phyloP scores from a whole-genome alignment of 2,329 filamentous ascomycete genomes.

The Xylariaceae sp. region DNA sequence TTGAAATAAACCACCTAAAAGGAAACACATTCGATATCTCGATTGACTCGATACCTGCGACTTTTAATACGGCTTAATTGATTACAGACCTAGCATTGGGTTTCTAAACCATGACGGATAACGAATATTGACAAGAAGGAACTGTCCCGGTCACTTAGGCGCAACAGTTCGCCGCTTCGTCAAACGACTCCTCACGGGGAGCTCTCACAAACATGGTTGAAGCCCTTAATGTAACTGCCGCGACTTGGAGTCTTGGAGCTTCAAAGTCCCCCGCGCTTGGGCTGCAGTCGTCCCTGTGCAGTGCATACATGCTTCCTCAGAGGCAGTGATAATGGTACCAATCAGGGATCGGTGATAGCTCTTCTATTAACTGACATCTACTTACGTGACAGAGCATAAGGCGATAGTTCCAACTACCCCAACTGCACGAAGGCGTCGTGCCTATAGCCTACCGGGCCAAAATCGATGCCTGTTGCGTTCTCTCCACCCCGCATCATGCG shows the following conservation, averaged over 20 bases:
- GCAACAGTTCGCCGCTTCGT: too few relatives aligned
- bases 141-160: too few relatives aligned
- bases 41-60: too few relatives aligned
- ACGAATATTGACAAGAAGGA: too few relatives aligned
- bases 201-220: too few relatives aligned
- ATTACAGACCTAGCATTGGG: too few relatives aligned
- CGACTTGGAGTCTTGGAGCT: constrained; percentile 15
- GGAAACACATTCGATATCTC: too few relatives aligned
- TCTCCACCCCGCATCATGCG: constrained; percentile 58
- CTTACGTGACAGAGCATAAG: not conserved
- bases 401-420: not conserved
- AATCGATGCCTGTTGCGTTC: constrained; percentile 46
- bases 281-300: not conserved
- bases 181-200: too few relatives aligned
- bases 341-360: not conserved
- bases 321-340: not conserved
- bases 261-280: constrained; percentile 12
- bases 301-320: not conserved
- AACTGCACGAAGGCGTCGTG: not conserved
- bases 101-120: too few relatives aligned
- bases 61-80: too few relatives aligned
- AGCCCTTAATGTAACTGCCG: too few relatives aligned
- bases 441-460: constrained; percentile 40
- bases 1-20: too few relatives aligned
- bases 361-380: not conserved